phyloP scores from a whole-genome alignment of 768 basidiomycete genomes.

The Mycena chlorophos region DNA sequence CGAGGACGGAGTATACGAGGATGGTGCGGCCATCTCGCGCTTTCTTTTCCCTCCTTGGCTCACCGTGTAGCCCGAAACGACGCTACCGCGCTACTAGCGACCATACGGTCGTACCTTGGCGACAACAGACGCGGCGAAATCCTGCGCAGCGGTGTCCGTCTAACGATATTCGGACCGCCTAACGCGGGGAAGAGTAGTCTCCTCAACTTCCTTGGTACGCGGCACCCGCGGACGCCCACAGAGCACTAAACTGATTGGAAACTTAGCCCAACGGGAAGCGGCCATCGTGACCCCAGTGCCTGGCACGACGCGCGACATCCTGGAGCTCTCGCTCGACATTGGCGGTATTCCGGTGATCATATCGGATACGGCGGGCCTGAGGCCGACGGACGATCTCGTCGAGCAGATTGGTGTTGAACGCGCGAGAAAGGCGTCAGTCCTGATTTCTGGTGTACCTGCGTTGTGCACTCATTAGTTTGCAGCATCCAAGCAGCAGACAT shows the following conservation, averaged over 20 bases:
- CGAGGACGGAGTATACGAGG: conserved; percentile 75
- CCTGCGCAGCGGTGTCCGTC: conserved; percentile 73
- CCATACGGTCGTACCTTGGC: conserved; percentile 57
- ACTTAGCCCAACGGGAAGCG: conserved; percentile 76
- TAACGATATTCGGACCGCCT: conserved; percentile 90
- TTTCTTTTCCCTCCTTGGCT: neutral
- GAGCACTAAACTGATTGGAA: neutral
- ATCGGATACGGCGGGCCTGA: conserved; percentile 84
- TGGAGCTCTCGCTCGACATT: conserved; percentile 86
- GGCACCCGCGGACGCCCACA: neutral
- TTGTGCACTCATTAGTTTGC: neutral
- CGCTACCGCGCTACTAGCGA: conserved; percentile 47
- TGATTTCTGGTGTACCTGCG: conserved; percentile 3
- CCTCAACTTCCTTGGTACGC: conserved; percentile 76
- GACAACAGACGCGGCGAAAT: conserved; percentile 83
- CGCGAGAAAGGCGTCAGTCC: conserved; percentile 63
- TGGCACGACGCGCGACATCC: conserved; percentile 86
- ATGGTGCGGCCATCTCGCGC: conserved; percentile 50
- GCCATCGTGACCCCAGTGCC: conserved; percentile 88
- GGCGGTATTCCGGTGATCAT: conserved; percentile 80
- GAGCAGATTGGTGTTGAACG: conserved; percentile 82
- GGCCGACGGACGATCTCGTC: conserved; percentile 66
- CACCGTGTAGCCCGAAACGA: conserved; percentile 50
- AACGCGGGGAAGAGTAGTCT: conserved; percentile 94
- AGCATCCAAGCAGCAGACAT: conserved; percentile 72